phyloP scores from a whole-genome alignment of 768 basidiomycete genomes.

The Auriscalpium vulgare region DNA sequence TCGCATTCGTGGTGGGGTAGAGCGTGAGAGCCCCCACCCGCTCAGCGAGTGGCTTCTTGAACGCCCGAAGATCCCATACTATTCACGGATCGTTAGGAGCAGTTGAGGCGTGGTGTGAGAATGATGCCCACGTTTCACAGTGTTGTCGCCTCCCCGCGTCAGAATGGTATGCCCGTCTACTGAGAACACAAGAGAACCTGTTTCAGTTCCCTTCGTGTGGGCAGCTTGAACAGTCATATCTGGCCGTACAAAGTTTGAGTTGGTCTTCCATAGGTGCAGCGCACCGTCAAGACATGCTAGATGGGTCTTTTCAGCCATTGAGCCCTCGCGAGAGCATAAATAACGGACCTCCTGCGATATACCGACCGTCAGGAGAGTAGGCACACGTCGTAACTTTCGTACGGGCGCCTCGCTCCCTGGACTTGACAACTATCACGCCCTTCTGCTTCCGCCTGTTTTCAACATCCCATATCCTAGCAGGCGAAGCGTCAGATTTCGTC shows the following conservation, averaged over 20 bases:
- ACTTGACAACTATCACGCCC: conserved; percentile 92
- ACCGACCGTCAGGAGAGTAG: conserved; percentile 81
- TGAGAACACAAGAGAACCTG: conserved; percentile 81
- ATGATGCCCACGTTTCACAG: conserved; percentile 75
- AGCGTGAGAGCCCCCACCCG: conserved; percentile 59
- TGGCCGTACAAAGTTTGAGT: conserved; percentile 89
- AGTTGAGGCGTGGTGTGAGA: background rate
- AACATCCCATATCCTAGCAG: conserved; percentile 82
- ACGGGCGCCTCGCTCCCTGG: conserved; percentile 88
- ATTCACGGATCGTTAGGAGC: background rate
- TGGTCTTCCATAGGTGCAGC: conserved; percentile 88
- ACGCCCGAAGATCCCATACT: conserved; percentile 94
- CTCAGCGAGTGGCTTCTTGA: conserved; percentile 79
- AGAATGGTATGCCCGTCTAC: conserved; percentile 80
- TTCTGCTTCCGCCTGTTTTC: conserved; percentile 93
- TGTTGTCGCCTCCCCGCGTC: conserved; percentile 91
- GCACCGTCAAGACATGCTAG: conserved; percentile 88
- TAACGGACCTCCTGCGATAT: conserved; percentile 79
- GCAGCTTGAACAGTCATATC: conserved; percentile 82
- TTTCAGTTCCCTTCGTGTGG: conserved; percentile 80
- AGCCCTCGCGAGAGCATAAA: background rate
- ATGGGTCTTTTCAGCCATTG: background rate
- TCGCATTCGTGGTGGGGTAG: conserved; percentile 89
- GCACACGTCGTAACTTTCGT: conserved; percentile 85
- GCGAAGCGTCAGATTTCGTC: conserved; percentile 1